Conservation (phyloP, 352 stramenopile species). For the Globisporangium spiculum region DNA sequence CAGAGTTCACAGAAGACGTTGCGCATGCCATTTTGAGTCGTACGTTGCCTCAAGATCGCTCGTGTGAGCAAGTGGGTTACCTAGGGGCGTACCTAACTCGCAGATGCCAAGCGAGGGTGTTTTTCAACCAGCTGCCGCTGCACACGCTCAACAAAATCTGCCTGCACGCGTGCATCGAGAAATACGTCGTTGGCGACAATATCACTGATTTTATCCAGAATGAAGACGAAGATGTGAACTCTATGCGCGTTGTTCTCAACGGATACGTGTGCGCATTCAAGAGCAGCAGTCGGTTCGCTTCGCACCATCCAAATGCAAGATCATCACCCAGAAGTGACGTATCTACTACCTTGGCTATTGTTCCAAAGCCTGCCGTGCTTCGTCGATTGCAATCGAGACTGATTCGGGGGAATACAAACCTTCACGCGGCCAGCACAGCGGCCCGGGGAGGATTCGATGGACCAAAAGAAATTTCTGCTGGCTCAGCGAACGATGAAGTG, state of each 20-base stretch:
- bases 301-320: background rate
- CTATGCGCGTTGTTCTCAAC: conserved; percentile 39
- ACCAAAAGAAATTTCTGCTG: background rate
- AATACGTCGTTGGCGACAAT: conserved; percentile 22
- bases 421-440: background rate
- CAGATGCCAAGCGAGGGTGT: conserved; percentile 27
- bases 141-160: conserved; percentile 30
- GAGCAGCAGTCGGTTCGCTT: conserved; percentile 8
- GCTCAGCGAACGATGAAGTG: background rate
- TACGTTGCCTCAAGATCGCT: conserved; percentile 39
- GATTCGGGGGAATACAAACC: conserved; percentile 17
- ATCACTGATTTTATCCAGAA: conserved; percentile 35
- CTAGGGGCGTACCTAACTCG: conserved; percentile 30
- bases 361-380: conserved; percentile 21
- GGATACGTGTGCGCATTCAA: conserved; percentile 47
- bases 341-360: background rate
- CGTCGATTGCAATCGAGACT: conserved; percentile 32
- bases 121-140: conserved; percentile 38
- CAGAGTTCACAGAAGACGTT: conserved; percentile 23
- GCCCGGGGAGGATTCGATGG: background rate
- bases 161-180: conserved; percentile 31
- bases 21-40: conserved; percentile 24
- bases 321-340: background rate
- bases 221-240: conserved; percentile 26
- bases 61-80: conserved; percentile 38